phyloP scores from a whole-genome alignment of 306 rosid genomes.

The Vigna angularis region DNA sequence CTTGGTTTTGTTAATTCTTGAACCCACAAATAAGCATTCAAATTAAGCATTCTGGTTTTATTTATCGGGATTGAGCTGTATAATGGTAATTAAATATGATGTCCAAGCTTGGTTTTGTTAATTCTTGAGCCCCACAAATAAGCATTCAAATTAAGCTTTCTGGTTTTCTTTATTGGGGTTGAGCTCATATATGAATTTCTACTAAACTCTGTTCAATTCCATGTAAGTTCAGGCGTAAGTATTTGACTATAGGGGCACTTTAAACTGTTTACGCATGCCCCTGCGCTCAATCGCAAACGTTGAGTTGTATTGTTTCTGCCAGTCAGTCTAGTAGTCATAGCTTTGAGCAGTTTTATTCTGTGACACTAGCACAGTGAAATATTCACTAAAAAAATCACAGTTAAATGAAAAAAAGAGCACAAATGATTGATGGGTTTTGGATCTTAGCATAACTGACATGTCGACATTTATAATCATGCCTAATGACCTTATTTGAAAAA shows the following conservation, averaged over 20 bases:
- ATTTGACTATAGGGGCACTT: conserved; percentile 1
- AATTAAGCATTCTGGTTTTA: conserved; percentile 22
- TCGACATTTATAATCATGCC: too few species aligned
- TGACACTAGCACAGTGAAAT: conserved; percentile 12
- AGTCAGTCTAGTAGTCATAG: conserved; percentile 14
- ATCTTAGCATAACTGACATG: too few species aligned
- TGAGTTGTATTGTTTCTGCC: neutral
- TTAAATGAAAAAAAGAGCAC: conserved; percentile 41
- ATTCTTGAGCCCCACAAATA: conserved; percentile 12
- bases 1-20: conserved; percentile 9
- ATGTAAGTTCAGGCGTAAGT: conserved; percentile 11
- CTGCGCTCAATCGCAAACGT: neutral
- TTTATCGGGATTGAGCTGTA: neutral
- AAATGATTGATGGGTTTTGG: too few species aligned
- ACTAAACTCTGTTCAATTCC: conserved; percentile 8
- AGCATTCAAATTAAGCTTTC: conserved; percentile 10
- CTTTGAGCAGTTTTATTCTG: conserved; percentile 13
- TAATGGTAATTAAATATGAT: neutral
- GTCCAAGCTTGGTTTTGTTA: neutral
- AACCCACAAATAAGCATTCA: conserved; percentile 1
- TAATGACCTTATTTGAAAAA: too few species aligned
- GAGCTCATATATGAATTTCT: conserved; percentile 17
- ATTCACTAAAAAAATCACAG: neutral
- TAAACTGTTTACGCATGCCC: neutral
- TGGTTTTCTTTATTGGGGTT: neutral